These are phyloP conservation scores for Kluyveromyces wickerhamii DNA, from an alignment of 805 yeast genomes.

Conservation along the genomic window DNA sequence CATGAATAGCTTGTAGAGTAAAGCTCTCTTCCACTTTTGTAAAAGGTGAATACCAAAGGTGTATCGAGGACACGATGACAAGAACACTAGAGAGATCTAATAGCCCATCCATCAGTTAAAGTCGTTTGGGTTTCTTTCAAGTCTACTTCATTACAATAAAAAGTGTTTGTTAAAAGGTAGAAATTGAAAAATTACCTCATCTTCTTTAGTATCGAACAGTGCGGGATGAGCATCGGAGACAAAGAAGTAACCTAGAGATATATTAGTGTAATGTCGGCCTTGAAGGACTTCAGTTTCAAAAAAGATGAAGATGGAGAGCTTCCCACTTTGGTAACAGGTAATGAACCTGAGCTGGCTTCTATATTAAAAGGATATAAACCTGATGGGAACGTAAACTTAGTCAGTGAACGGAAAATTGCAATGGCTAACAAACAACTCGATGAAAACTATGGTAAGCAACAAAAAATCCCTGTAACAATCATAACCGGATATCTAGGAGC, in stretches of 20 bases:
- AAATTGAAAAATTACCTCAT: conserved; percentile 1
- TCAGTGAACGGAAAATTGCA: conserved; percentile 22
- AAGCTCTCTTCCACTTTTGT: conserved; percentile 95
- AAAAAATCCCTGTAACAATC: conserved; percentile 80
- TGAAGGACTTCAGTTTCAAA: conserved; percentile 24
- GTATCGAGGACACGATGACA: conserved; percentile 39
- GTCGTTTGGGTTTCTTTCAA: neutral
- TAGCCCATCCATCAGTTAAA: conserved; percentile 6
- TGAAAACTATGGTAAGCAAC: conserved; percentile 2
- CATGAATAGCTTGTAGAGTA: conserved; percentile 83
- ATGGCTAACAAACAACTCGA: conserved; percentile 24
- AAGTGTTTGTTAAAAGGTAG: neutral
- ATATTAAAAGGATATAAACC: conserved; percentile 17
- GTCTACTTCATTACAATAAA: neutral
- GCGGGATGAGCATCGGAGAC: neutral
- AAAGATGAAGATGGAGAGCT: conserved; percentile 29
- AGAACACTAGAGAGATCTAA: conserved; percentile 28
- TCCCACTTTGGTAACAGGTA: conserved; percentile 25
- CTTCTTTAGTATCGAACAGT: neutral
- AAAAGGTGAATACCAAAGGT: conserved; percentile 58
- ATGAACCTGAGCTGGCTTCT: conserved; percentile 20
- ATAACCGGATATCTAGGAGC: conserved; percentile 93
- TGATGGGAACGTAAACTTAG: conserved; percentile 26
- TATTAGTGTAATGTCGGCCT: conserved; percentile 21
- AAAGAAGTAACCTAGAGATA: neutral